phyloP scores from a whole-genome alignment of 805 yeast genomes.

The Metschnikowia henanensis region DNA sequence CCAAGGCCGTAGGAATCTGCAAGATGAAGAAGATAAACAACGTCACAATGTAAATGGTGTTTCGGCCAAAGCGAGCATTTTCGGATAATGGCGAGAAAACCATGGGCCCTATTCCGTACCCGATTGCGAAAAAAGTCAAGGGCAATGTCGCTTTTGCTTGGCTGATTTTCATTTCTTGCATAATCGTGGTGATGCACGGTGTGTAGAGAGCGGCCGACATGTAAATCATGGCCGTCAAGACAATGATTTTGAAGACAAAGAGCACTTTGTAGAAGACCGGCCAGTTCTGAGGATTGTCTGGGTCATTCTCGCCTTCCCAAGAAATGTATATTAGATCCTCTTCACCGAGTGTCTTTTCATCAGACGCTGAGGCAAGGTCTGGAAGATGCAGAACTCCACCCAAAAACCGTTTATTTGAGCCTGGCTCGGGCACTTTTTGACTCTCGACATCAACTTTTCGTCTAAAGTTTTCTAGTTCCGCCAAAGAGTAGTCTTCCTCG shows the following conservation, averaged over 20 bases:
- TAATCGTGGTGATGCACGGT: slow-evolving; percentile 48
- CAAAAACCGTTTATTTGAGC: not conserved
- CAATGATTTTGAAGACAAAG: slow-evolving; percentile 39
- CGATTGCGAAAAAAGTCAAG: slow-evolving; percentile 54
- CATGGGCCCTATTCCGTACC: slow-evolving; percentile 63
- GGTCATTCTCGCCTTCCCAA: slow-evolving; percentile 49
- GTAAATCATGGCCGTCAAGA: slow-evolving; percentile 52
- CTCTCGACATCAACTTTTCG: slow-evolving; percentile 10
- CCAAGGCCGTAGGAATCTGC: slow-evolving; percentile 58
- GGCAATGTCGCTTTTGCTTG: slow-evolving; percentile 49
- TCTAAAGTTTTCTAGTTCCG: slow-evolving; percentile 29
- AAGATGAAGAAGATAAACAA: slow-evolving; percentile 48
- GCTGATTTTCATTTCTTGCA: slow-evolving; percentile 44
- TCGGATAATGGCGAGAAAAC: slow-evolving; percentile 60
- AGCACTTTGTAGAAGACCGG: slow-evolving; percentile 38
- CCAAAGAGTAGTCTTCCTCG: slow-evolving; percentile 31
- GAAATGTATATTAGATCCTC: slow-evolving; percentile 18
- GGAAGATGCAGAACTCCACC: slow-evolving; percentile 7
- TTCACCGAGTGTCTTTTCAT: slow-evolving; percentile 6
- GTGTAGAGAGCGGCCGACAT: slow-evolving; percentile 60
- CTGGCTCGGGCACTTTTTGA: slow-evolving; percentile 8
- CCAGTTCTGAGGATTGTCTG: slow-evolving; percentile 62
- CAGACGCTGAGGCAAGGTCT: not conserved
- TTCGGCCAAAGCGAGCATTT: slow-evolving; percentile 54
- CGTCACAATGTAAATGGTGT: slow-evolving; percentile 47